Conservation (phyloP, 768 basidiomycete genomes). For the Suillus decipiens region DNA sequence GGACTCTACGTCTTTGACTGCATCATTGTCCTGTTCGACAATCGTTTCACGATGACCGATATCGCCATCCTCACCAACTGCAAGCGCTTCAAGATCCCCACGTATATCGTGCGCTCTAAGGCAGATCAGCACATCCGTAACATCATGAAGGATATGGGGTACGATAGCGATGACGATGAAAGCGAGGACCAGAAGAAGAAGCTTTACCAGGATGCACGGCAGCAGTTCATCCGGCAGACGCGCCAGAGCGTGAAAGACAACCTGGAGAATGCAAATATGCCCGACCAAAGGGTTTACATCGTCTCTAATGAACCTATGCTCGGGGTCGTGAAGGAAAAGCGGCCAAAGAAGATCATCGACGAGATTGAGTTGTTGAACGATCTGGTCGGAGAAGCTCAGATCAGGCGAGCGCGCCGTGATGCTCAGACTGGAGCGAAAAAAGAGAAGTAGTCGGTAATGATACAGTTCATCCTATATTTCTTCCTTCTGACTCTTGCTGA, state of each 20-base stretch:
- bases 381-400: slow-evolving; percentile 22
- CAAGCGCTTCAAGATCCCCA: slow-evolving; percentile 36
- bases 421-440: too few relatives aligned
- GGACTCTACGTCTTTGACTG: slow-evolving; percentile 40
- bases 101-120: slow-evolving; percentile 33
- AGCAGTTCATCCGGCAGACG: slow-evolving; percentile 31
- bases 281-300: slow-evolving; percentile 33
- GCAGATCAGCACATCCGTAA: slow-evolving; percentile 19
- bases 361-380: slow-evolving; percentile 30
- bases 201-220: slow-evolving; percentile 27
- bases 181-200: slow-evolving; percentile 15
- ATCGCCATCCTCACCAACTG: slow-evolving; percentile 36
- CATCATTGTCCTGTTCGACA: slow-evolving; percentile 36
- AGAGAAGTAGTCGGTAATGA: not conserved
- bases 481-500: not conserved
- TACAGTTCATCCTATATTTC: not conserved
- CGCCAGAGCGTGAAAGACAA: slow-evolving; percentile 26
- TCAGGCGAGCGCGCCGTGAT: slow-evolving; percentile 1
- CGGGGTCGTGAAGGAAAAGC: slow-evolving; percentile 28
- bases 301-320: slow-evolving; percentile 27
- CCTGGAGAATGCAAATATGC: slow-evolving; percentile 26
- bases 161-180: slow-evolving; percentile 26
- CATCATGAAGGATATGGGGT: slow-evolving; percentile 27
- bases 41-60: slow-evolving; percentile 38
- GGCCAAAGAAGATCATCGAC: slow-evolving; percentile 29